These are phyloP conservation scores for Trichophyton simii DNA, from an alignment of 2,329 filamentous ascomycete genomes.

Conservation along the genomic window DNA sequence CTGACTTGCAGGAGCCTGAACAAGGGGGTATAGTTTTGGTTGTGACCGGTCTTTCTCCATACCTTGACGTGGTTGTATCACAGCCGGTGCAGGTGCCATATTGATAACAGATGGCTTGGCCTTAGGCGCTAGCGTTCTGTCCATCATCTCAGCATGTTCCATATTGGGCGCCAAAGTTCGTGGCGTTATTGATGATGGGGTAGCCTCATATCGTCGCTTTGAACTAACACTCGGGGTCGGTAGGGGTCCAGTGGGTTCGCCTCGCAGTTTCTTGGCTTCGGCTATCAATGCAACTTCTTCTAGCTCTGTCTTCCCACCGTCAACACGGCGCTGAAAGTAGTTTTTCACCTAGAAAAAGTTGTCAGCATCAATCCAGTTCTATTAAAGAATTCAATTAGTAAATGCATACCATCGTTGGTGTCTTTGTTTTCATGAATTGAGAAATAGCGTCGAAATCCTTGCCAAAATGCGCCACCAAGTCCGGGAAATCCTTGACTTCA, in stretches of 20 bases:
- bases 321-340: constrained; percentile 35
- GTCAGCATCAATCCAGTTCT: background rate
- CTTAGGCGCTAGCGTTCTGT: constrained; percentile 21
- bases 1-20: constrained; percentile 25
- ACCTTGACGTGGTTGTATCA: constrained; percentile 21
- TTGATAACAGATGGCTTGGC: constrained; percentile 19
- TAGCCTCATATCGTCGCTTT: constrained; percentile 38
- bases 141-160: constrained; percentile 27
- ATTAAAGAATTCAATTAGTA: background rate
- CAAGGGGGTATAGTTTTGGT: constrained; percentile 27
- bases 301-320: constrained; percentile 33
- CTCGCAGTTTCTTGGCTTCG: constrained; percentile 34
- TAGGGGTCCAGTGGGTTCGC: constrained; percentile 33
- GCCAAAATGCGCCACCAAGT: constrained; percentile 36
- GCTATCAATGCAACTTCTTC: constrained; percentile 32
- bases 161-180: constrained; percentile 32
- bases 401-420: constrained; percentile 37
- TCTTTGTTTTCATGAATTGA: constrained; percentile 40
- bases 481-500: constrained; percentile 37
- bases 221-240: constrained; percentile 33
- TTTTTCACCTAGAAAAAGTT: constrained; percentile 34
- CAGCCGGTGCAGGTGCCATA: constrained; percentile 18
- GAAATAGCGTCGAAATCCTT: constrained; percentile 39
- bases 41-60: constrained; percentile 26
- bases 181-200: constrained; percentile 30